Base-by-base conservation (phyloP, 116 monocot genomes). In the Iris pallida region DNA sequence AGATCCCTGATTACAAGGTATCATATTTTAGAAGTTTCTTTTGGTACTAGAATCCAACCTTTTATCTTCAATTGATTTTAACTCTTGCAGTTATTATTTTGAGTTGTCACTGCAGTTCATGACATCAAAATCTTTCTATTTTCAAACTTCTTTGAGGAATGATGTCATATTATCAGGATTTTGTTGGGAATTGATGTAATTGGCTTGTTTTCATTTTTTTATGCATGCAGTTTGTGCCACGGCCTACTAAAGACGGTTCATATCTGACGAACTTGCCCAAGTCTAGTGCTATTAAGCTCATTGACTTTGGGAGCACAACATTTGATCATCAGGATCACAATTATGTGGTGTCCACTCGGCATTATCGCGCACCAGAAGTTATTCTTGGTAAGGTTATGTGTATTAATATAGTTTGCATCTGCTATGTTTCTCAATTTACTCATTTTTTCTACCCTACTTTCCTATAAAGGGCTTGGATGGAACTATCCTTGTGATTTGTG, bases 221-320 rank as follows among this genome's bases (percentile, higher is more conserved):
- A 13, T 43, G 16, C 15, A 59, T 74, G 45, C 60, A 91, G 85
- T 56, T 80, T 82, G 55, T 77, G 14, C 57, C 85, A 70, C 55
- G 83, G 53, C 76, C 69, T 30, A 42, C 79, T 1, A 87, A 79
- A 79, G 86, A 85, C 68, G 72, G 60, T 78, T 52, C 78, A 42
- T 78, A 71, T 66, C 84, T 89, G 66, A 86, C 85, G 71, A 96
- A 85, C 51, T 51, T 91, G 47, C 96, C 92, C 52, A 96, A 85
- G 61, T 87, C 80, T 30, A 96, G 92, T 83, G 85, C 91, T 43
- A 96, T 96, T 63, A 96, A 96, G 75, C 82, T 96, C 11, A 96
- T 96, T 60, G 96, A 96, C 53, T 96, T 96, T 87, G 96, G 96
- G 7, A 96, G 96, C 61, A 92, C 96, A 20, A 85, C 96, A 79